Conservation (phyloP, 1,139 yeast genomes). For the Yamadazyma jaroonii region DNA sequence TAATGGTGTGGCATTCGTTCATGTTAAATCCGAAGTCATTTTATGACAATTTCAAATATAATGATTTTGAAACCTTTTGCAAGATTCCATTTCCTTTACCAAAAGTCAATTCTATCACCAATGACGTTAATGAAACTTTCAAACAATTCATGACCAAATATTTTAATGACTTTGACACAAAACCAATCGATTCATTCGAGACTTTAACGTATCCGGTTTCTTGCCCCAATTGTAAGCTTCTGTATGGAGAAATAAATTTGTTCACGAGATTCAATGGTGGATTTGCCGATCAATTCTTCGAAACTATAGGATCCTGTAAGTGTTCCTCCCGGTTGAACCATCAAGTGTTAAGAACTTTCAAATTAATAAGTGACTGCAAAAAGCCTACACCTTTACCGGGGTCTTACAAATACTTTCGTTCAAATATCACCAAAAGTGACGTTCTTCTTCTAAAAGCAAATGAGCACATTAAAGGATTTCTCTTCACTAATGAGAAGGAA, state of each 20-base stretch:
- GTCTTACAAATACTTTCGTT: slow-evolving; percentile 1
- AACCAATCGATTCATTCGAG: not conserved
- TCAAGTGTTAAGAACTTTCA: slow-evolving; percentile 2
- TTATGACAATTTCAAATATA: slow-evolving; percentile 26
- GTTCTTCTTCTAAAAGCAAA: not conserved
- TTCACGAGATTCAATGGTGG: slow-evolving; percentile 1
- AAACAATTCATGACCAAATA: not conserved
- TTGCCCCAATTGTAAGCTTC: not conserved
- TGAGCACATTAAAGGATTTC: not conserved
- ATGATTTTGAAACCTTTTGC: slow-evolving; percentile 20
- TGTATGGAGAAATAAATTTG: not conserved
- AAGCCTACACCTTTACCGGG: not conserved
- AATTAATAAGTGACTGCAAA: slow-evolving; percentile 4
- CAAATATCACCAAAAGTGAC: not conserved
- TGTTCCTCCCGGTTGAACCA: slow-evolving; percentile 1
- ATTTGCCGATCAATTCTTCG: slow-evolving; percentile 4
- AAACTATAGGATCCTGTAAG: not conserved
- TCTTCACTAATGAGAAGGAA: slow-evolving; percentile 1
- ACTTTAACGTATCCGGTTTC: not conserved
- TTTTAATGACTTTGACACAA: not conserved
- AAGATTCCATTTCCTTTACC: slow-evolving; percentile 20
- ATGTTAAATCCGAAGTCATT: slow-evolving; percentile 18
- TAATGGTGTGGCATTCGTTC: slow-evolving; percentile 40
- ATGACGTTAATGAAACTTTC: not conserved
- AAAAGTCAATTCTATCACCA: not conserved